A percentile compares a stretch with the other conserved stretches of the same genome.
phyloP scores from a whole-genome alignment of 1,284 basidiomycete genomes.

The Papiliotrema fonsecae region DNA sequence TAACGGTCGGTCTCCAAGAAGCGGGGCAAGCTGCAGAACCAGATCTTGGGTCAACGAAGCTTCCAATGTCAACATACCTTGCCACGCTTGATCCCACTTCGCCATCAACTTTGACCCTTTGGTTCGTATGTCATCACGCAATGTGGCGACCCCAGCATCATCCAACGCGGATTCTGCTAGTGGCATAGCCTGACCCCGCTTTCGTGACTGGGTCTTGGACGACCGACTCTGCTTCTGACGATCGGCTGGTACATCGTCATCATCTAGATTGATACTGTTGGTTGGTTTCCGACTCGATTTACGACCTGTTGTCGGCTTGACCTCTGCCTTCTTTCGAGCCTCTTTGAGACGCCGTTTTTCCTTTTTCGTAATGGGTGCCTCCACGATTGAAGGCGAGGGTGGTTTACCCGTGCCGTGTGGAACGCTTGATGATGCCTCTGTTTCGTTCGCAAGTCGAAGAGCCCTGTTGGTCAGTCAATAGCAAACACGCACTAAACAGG shows the following conservation, averaged over 20 bases:
- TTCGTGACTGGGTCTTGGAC: too few species aligned
- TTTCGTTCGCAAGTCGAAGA: too few species aligned
- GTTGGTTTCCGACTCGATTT: not conserved
- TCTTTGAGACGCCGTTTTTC: conserved; percentile 63
- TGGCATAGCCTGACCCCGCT: too few species aligned
- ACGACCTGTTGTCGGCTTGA: not conserved
- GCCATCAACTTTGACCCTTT: conserved; percentile 35
- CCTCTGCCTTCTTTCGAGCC: conserved; percentile 24
- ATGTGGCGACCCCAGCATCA: too few species aligned
- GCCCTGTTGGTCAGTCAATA: too few species aligned
- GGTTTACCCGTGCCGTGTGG: too few species aligned
- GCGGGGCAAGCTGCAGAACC: not conserved
- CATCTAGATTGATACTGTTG: too few species aligned
- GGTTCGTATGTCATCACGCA: conserved; percentile 19
- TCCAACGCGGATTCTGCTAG: conserved; percentile 5
- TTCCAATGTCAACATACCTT: conserved; percentile 9
- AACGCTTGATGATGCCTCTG: too few species aligned
- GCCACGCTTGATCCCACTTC: conserved; percentile 35
- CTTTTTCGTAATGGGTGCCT: conserved; percentile 53
- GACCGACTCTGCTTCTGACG: conserved; percentile 12
- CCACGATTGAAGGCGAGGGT: too few species aligned
- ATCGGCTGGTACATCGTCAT: too few species aligned
- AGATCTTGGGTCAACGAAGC: not conserved
- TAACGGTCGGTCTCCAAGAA: not conserved
- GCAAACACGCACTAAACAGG: too few species aligned